These are phyloP conservation scores for Edaphochlamys debaryana DNA, from an alignment of 139 green algal genomes.

Conservation along the genomic window DNA sequence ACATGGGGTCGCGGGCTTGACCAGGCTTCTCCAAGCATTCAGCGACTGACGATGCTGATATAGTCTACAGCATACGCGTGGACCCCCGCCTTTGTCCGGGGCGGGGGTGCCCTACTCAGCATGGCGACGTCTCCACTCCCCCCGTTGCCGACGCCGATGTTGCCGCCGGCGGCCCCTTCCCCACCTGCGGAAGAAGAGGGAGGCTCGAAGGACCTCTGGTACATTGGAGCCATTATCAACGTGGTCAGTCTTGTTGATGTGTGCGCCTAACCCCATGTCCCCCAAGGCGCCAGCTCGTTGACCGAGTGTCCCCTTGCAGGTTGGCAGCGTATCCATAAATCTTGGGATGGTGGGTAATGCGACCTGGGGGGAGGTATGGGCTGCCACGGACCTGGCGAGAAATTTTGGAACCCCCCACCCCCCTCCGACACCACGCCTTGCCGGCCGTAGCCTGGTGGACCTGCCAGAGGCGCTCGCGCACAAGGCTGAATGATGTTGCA, in stretches of 20 bases:
- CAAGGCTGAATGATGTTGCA: neutral
- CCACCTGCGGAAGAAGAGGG: neutral
- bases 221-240: constrained; percentile 39
- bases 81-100: too few species aligned
- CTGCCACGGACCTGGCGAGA: neutral
- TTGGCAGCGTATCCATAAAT: constrained; percentile 83
- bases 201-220: neutral
- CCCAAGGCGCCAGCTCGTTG: neutral
- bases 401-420: neutral
- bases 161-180: too few species aligned
- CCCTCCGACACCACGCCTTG: neutral
- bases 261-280: too few species aligned
- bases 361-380: neutral
- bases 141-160: too few species aligned
- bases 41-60: too few species aligned
- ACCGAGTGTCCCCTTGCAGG: constrained; percentile 40
- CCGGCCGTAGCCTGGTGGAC: neutral
- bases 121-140: too few species aligned
- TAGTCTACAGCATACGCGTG: too few species aligned
- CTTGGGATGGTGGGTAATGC: constrained; percentile 74
- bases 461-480: neutral
- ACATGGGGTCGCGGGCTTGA: too few species aligned
- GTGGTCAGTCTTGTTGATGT: neutral
- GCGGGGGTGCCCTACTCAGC: too few species aligned
- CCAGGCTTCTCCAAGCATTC: too few species aligned